Evolutionary conservation across 371 early-diverging fungal species (phyloP).

Genomic region (Apophysomyces elegans): DNA sequence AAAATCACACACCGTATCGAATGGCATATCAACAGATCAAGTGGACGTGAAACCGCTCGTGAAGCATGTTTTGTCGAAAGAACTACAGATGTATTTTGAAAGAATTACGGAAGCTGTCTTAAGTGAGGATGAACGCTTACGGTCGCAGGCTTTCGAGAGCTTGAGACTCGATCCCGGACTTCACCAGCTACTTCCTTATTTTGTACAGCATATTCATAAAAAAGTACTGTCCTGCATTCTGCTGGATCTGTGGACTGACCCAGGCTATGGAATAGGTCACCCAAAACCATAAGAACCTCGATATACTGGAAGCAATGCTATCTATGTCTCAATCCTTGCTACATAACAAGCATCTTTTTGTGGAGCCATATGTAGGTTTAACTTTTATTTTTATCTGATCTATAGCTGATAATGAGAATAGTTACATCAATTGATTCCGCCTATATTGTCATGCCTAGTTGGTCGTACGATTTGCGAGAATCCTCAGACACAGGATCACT

Average conservation of each 20-base stretch:
- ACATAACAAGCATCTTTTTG: slow-evolving; percentile 90
- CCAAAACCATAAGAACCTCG: slow-evolving; percentile 77
- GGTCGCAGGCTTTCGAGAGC: slow-evolving; percentile 86
- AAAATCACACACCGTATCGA: slow-evolving; percentile 44
- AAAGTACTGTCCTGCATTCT: slow-evolving; percentile 49
- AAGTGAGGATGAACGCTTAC: slow-evolving; percentile 73
- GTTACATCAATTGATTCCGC: slow-evolving; percentile 98
- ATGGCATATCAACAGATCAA: slow-evolving; percentile 48
- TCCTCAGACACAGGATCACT: slow-evolving; percentile 74
- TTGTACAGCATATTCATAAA: slow-evolving; percentile 95
- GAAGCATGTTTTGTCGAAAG: slow-evolving; percentile 94
- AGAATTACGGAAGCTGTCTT: slow-evolving; percentile 90
- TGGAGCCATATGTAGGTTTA: slow-evolving; percentile 94
- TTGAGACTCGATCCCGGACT: slow-evolving; percentile 93
- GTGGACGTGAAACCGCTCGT: slow-evolving; percentile 84
- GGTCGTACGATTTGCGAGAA: slow-evolving; percentile 81
- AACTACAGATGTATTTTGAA: slow-evolving; percentile 97
- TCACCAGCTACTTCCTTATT: slow-evolving; percentile 98
- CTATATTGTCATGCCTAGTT: slow-evolving; percentile 94
- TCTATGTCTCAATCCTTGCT: slow-evolving; percentile 86
- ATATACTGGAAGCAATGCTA: slow-evolving; percentile 75
- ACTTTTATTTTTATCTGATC: neutral
- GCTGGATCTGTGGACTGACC: neutral
- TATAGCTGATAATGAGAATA: slow-evolving; percentile 26
- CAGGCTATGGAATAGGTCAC: slow-evolving; percentile 61